A percentile compares a stretch with the other conserved stretches of the same genome.
Evolutionary conservation across 164 flowering plant species (phyloP).

Genomic region (Magnolia sinica): DNA sequence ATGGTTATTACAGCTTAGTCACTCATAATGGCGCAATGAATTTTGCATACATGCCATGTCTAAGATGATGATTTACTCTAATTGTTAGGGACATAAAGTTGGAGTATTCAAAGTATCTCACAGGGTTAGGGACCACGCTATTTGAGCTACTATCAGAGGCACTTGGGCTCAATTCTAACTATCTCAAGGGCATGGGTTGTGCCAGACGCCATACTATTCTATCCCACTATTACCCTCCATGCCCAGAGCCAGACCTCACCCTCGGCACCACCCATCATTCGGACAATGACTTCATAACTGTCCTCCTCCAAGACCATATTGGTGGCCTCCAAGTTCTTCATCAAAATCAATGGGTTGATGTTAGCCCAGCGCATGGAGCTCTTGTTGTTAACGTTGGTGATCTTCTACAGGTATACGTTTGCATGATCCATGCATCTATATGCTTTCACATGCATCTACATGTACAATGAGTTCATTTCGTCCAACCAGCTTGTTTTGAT

Average conservation of each 20-base stretch:
- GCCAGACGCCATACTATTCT: slow-evolving; percentile 6
- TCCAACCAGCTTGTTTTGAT: too few relatives aligned
- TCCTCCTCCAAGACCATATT: slow-evolving; percentile 26
- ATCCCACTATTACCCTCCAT: slow-evolving; percentile 28
- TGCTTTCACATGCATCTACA: too few relatives aligned
- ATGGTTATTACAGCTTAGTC: slow-evolving; percentile 33
- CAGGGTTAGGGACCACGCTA: slow-evolving; percentile 16
- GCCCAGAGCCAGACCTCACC: slow-evolving; percentile 32
- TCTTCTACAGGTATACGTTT: slow-evolving; percentile 18
- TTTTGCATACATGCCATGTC: slow-evolving; percentile 10
- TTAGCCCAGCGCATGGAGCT: slow-evolving; percentile 25
- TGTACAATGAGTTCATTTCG: too few relatives aligned
- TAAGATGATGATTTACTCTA: not conserved
- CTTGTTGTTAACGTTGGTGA: slow-evolving; percentile 29
- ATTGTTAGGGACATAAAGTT: slow-evolving; percentile 14
- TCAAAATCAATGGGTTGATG: slow-evolving; percentile 24
- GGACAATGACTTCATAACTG: slow-evolving; percentile 23
- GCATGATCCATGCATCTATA: not conserved
- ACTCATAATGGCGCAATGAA: slow-evolving; percentile 14
- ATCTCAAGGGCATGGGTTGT: slow-evolving; percentile 21
- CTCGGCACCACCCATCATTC: slow-evolving; percentile 27
- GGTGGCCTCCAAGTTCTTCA: slow-evolving; percentile 31
- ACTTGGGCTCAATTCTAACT: slow-evolving; percentile 28
- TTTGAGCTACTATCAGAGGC: slow-evolving; percentile 28
- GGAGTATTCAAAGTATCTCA: slow-evolving; percentile 16